Evolutionary conservation across 345 rosid genomes (phyloP).

Genomic region (Salix suchowensis): DNA sequence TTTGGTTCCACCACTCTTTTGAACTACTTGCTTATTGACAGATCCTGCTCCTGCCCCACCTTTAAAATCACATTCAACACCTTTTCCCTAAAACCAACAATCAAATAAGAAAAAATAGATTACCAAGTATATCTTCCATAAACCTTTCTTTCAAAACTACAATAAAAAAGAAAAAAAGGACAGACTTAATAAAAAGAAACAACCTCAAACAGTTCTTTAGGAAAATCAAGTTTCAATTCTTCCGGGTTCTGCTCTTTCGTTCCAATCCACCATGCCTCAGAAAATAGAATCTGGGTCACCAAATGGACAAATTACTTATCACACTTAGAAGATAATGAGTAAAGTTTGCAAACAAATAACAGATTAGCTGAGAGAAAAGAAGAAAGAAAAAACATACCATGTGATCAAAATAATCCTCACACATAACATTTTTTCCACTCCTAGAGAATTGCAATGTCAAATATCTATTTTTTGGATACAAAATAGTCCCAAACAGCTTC

Average conservation of each 20-base stretch:
- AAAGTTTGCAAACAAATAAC: not conserved
- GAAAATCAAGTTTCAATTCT: constrained; percentile 71
- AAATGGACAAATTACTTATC: not conserved
- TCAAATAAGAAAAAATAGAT: not conserved
- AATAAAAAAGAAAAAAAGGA: not conserved
- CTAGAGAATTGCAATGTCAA: constrained; percentile 70
- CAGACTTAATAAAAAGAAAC: not conserved
- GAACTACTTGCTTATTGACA: constrained; percentile 24
- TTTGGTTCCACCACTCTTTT: constrained; percentile 33
- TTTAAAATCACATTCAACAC: constrained; percentile 52
- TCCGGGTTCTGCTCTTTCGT: constrained; percentile 80
- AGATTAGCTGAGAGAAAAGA: not conserved
- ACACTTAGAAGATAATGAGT: not conserved
- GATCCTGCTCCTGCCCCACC: constrained; percentile 67
- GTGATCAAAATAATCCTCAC: constrained; percentile 61
- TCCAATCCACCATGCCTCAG: constrained; percentile 98
- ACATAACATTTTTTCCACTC: constrained; percentile 74
- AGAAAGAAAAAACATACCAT: constrained; percentile 37
- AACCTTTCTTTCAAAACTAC: not conserved
- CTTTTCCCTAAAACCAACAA: constrained; percentile 45
- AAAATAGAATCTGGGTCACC: constrained; percentile 67
- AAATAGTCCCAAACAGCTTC: constrained; percentile 81
- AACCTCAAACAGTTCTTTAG: constrained; percentile 69
- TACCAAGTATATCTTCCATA: not conserved
- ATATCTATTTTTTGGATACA: constrained; percentile 56